These are phyloP conservation scores for Zymoseptoria pseudotritici DNA, from an alignment of 2,329 filamentous ascomycete genomes.

Conservation along the genomic window DNA sequence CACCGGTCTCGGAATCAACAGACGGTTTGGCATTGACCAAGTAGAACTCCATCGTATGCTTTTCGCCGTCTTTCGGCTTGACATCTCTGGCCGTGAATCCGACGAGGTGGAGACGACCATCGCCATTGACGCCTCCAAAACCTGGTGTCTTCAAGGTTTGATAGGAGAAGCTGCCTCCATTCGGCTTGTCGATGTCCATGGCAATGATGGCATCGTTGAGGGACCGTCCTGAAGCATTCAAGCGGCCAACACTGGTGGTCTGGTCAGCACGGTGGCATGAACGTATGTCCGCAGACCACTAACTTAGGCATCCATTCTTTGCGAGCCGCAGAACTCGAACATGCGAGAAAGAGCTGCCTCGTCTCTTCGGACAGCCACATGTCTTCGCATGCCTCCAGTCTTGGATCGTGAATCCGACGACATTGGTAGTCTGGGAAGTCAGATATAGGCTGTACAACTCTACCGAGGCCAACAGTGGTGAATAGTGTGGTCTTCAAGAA, in stretches of 20 bases:
- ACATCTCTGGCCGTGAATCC: constrained; percentile 11
- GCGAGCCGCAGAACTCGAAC: constrained; percentile 10
- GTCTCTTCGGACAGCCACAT: constrained; percentile 19
- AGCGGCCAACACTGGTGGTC: constrained; percentile 5
- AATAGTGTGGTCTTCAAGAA: constrained; percentile 7
- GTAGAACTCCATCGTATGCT: constrained; percentile 8
- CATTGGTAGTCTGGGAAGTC: constrained; percentile 18
- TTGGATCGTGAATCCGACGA: constrained; percentile 13
- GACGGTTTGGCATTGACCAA: constrained; percentile 14
- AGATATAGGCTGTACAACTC: constrained; percentile 14
- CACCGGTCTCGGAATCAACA: constrained; percentile 8
- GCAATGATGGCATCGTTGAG: constrained; percentile 18
- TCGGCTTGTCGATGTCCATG: constrained; percentile 16
- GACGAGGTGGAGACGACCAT: constrained; percentile 14
- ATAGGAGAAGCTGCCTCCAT: constrained; percentile 13
- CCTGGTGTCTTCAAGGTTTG: constrained; percentile 10
- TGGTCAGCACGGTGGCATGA: background rate
- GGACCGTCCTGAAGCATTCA: constrained; percentile 15
- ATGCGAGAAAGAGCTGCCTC: constrained; percentile 18
- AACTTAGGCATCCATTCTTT: constrained; percentile 19
- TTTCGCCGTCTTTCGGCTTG: background rate
- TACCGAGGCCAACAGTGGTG: constrained; percentile 9
- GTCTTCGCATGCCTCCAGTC: constrained; percentile 18
- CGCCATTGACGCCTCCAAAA: constrained; percentile 9
- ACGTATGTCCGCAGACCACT: background rate